Evolutionary conservation across 352 stramenopile genomes (phyloP).

Genomic region (Saprolegnia parasitica): DNA sequence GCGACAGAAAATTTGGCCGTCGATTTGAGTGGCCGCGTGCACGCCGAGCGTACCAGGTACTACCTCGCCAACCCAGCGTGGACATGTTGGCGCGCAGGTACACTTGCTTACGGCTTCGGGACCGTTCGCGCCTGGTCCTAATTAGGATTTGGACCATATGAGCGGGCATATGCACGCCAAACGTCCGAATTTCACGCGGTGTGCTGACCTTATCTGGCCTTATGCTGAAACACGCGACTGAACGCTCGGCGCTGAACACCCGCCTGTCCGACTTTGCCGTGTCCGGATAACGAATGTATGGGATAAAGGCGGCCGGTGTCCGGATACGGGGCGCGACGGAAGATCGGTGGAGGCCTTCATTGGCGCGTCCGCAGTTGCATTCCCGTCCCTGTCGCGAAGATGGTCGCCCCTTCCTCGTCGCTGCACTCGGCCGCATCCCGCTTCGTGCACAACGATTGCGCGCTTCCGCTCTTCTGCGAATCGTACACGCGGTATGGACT

Average conservation of each 20-base stretch:
- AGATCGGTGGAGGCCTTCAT: slow-evolving; percentile 1
- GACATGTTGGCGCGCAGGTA: no score
- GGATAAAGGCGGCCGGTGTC: background rate
- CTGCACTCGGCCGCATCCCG: background rate
- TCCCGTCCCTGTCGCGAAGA: slow-evolving; percentile 3
- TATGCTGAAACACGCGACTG: background rate
- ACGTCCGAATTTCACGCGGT: no score
- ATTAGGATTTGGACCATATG: slow-evolving; percentile 1
- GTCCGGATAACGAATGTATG: slow-evolving; percentile 1
- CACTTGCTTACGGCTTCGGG: no score
- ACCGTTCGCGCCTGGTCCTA: no score
- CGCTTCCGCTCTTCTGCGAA: slow-evolving; percentile 22
- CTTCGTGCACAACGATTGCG: slow-evolving; percentile 22
- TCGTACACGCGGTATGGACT: slow-evolving; percentile 23
- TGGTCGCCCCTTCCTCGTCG: slow-evolving; percentile 5
- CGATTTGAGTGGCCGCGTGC: no score
- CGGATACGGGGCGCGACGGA: background rate
- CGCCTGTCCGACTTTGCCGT: background rate
- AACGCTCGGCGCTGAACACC: background rate
- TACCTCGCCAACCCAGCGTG: no score
- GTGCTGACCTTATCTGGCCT: background rate
- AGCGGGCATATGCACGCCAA: background rate
- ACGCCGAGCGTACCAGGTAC: no score
- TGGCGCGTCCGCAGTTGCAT: background rate
- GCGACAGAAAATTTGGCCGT: background rate